A percentile compares a stretch with the other conserved stretches of the same genome.
Evolutionary conservation across 208 protist species (phyloP).

Genomic region (Acanthamoeba rhysodes): DNA sequence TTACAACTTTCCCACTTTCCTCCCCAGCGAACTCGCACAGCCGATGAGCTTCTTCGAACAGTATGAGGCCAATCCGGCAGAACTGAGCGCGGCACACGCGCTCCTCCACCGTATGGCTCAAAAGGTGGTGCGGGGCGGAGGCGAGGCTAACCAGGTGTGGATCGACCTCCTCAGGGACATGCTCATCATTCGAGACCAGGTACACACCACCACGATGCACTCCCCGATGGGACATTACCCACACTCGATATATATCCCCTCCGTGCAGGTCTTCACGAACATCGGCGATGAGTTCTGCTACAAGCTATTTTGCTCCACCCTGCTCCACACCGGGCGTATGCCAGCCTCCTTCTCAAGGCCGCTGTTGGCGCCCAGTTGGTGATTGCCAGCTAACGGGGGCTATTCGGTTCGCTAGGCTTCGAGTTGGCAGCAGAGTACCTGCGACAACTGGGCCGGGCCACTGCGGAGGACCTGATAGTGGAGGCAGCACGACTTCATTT

Average conservation of each 20-base stretch:
- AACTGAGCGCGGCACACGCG: background rate
- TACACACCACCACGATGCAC: background rate
- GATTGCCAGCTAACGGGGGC: too few relatives aligned
- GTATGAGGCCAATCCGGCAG: background rate
- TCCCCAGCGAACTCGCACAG: conserved; percentile 26
- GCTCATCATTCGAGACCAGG: conserved; percentile 38
- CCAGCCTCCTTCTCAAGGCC: background rate
- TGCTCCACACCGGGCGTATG: conserved; percentile 37
- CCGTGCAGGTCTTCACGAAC: background rate
- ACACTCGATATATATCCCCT: background rate
- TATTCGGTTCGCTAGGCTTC: background rate
- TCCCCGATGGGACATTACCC: background rate
- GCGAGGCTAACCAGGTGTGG: conserved; percentile 8
- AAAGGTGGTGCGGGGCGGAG: conserved; percentile 12
- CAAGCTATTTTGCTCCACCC: conserved; percentile 46
- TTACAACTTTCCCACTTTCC: too few relatives aligned
- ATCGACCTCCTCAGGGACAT: conserved; percentile 56
- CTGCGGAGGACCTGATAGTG: conserved; percentile 1
- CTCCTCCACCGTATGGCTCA: conserved; percentile 56
- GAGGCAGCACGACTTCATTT: conserved; percentile 45
- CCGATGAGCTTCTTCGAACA: conserved; percentile 41
- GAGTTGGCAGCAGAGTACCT: conserved; percentile 47
- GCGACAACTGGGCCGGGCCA: conserved; percentile 26
- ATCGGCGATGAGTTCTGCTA: conserved; percentile 43
- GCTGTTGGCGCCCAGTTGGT: background rate